Evolutionary conservation across 345 rosid species (phyloP).

Genomic region (Carallia pectinifolia): DNA sequence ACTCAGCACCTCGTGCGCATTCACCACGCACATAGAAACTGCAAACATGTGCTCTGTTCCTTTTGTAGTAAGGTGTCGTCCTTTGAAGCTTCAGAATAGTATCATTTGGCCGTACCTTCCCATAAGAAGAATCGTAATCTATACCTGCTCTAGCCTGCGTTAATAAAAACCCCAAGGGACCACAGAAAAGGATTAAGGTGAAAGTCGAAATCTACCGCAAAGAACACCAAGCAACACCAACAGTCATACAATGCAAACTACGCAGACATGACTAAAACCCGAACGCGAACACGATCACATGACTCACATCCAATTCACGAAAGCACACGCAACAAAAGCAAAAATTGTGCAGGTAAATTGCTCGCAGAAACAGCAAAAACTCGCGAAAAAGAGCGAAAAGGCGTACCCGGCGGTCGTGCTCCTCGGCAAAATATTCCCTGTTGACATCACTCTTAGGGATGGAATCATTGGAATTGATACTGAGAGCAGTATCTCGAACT

Average conservation of each 20-base stretch:
- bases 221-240: background rate
- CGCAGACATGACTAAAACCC: background rate
- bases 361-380: background rate
- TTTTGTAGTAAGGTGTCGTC: slow-evolving; percentile 85
- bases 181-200: background rate
- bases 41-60: slow-evolving; percentile 95
- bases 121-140: slow-evolving; percentile 93
- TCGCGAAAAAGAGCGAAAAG: background rate
- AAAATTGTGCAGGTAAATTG: too few species aligned
- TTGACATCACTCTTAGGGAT: slow-evolving; percentile 83
- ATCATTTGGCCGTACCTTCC: slow-evolving; percentile 80
- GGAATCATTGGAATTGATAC: slow-evolving; percentile 62
- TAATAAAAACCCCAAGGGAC: background rate
- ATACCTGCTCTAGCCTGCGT: slow-evolving; percentile 90
- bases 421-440: slow-evolving; percentile 79
- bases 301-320: too few species aligned
- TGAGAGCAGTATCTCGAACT: slow-evolving; percentile 72
- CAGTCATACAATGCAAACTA: background rate
- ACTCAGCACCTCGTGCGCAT: slow-evolving; percentile 94
- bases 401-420: slow-evolving; percentile 73
- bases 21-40: slow-evolving; percentile 91
- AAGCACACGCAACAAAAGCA: too few species aligned
- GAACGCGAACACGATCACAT: slow-evolving; percentile 15
- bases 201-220: too few species aligned
- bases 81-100: slow-evolving; percentile 92